A percentile compares a stretch with the other conserved stretches of the same genome.
Conservation (phyloP, 2,329 filamentous ascomycete species). For the Eurotiales sp. region DNA sequence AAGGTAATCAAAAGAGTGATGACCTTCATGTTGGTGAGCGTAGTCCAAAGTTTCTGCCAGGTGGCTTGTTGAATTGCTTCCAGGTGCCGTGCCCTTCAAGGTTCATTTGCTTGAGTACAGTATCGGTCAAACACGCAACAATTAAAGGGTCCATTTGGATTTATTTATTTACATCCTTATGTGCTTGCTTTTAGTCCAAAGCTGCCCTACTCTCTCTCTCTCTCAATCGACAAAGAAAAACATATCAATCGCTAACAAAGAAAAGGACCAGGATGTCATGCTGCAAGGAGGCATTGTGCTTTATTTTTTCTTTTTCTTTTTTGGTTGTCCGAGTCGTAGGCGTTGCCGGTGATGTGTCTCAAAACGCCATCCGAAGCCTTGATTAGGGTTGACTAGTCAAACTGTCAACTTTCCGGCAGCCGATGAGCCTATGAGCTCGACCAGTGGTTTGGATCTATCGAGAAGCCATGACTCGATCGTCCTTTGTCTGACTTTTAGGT, state of each 20-base stretch:
- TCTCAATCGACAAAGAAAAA: neutral
- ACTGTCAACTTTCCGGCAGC: neutral
- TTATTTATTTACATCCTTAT: neutral
- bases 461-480: neutral
- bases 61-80: too few species aligned
- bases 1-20: neutral
- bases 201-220: too few species aligned
- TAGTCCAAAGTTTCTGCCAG: neutral
- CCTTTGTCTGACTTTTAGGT: neutral
- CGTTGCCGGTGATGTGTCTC: slow-evolving; percentile 1
- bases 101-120: too few species aligned
- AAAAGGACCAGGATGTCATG: neutral
- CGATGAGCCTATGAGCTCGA: neutral
- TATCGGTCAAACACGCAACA: too few species aligned
- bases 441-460: neutral
- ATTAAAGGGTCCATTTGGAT: neutral
- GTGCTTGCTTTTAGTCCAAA: neutral
- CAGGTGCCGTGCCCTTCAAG: too few species aligned
- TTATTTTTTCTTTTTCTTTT: neutral
- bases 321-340: neutral
- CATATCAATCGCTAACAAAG: neutral
- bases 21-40: slow-evolving; percentile 3
- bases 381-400: slow-evolving; percentile 5
- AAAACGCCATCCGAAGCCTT: neutral
- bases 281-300: slow-evolving; percentile 11